Evolutionary conservation across 2,329 filamentous ascomycete species (phyloP).

Genomic region (Oidium heveae): DNA sequence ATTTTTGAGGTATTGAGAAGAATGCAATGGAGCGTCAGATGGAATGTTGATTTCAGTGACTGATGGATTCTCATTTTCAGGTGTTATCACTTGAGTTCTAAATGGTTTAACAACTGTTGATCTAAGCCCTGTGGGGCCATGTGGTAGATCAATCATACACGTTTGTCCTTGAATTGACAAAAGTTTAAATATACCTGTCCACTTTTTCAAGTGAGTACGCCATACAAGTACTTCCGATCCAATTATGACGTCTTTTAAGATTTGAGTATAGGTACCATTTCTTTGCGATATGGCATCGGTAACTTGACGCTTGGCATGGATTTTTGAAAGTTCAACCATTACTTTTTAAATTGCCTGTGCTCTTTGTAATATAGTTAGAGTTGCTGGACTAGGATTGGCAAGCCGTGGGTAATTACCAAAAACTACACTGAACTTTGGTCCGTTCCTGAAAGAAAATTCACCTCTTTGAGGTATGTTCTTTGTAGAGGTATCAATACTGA

Average conservation of each 20-base stretch:
- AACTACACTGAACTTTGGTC: too few species aligned
- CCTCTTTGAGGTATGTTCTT: too few species aligned
- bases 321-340: background rate
- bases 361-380: background rate
- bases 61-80: background rate
- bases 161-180: background rate
- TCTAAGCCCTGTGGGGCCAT: background rate
- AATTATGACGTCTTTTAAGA: too few species aligned
- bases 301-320: background rate
- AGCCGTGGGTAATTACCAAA: background rate
- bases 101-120: background rate
- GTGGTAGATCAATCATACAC: background rate
- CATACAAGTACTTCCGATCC: too few species aligned
- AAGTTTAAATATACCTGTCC: background rate
- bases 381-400: background rate
- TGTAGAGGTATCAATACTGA: too few species aligned
- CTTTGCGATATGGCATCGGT: background rate
- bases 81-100: background rate
- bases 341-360: background rate
- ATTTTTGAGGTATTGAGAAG: background rate
- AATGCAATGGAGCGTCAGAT: background rate
- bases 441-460: too few species aligned
- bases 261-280: background rate
- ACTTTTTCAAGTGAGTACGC: background rate
- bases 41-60: background rate